Conservation (phyloP, 2,329 filamentous ascomycete genomes). For the Calonectria multiphialidica region DNA sequence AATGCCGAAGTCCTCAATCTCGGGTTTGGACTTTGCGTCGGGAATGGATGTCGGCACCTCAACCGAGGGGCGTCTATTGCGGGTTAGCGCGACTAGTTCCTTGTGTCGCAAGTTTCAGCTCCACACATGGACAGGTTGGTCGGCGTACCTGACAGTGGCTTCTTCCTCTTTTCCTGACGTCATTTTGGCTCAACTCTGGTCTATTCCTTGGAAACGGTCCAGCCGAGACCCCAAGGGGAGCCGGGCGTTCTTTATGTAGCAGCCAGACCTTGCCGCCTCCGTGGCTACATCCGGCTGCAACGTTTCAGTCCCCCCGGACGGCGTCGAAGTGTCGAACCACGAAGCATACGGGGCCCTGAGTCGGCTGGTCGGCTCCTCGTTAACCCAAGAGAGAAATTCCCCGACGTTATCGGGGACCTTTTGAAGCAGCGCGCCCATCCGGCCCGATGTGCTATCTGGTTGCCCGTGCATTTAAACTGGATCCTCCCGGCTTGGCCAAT, state of each 20-base stretch:
- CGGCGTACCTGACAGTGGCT: conserved; percentile 48
- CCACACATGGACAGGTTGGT: too few species aligned
- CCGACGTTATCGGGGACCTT: conserved; percentile 11
- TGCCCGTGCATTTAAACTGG: conserved; percentile 13
- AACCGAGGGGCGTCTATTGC: conserved; percentile 44
- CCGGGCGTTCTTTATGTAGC: neutral
- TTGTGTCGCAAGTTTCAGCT: neutral
- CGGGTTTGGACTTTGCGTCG: conserved; percentile 24
- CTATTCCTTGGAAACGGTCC: neutral
- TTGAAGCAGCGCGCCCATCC: conserved; percentile 25
- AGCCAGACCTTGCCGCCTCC: neutral
- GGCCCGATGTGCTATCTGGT: conserved; percentile 16
- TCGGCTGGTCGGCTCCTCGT: conserved; percentile 6
- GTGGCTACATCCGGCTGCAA: neutral
- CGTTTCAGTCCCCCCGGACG: neutral
- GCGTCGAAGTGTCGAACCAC: conserved; percentile 14
- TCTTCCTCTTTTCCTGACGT: conserved; percentile 50
- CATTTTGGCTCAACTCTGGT: conserved; percentile 35
- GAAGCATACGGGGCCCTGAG: neutral
- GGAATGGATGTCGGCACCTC: conserved; percentile 43
- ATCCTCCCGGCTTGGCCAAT: conserved; percentile 24
- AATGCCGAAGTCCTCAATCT: conserved; percentile 30
- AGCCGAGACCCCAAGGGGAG: neutral
- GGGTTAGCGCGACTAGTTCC: conserved; percentile 22
- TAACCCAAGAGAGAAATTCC: conserved; percentile 22